Conservation (phyloP, 768 basidiomycete species). For the Russula dissimulans region DNA sequence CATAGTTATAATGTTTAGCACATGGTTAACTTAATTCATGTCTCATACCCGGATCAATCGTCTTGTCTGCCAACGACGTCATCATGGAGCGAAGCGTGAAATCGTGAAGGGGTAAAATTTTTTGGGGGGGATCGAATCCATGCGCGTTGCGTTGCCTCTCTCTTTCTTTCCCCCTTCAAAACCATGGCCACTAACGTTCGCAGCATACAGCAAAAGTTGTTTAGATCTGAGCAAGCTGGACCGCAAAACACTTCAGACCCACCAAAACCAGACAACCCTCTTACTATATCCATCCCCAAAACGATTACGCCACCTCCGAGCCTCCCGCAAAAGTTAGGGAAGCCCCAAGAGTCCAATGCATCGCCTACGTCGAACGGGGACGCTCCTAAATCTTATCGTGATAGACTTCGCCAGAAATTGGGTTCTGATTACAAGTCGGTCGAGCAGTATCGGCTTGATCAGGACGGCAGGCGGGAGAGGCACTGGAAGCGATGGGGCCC, state of each 20-base stretch:
- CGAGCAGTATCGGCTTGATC: slow-evolving; percentile 77
- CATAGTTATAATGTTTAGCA: slow-evolving; percentile 7
- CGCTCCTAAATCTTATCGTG: slow-evolving; percentile 41
- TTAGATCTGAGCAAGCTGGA: slow-evolving; percentile 4
- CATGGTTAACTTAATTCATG: slow-evolving; percentile 13
- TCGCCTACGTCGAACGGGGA: slow-evolving; percentile 14
- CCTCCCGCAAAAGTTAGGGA: slow-evolving; percentile 10
- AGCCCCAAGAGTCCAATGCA: neutral
- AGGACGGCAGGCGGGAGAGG: slow-evolving; percentile 66
- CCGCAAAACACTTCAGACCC: slow-evolving; percentile 22
- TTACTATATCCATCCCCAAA: slow-evolving; percentile 69
- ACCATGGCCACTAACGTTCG: slow-evolving; percentile 36
- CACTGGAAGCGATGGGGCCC: slow-evolving; percentile 99
- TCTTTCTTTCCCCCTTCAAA: slow-evolving; percentile 10
- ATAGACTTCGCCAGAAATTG: slow-evolving; percentile 53
- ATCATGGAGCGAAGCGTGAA: neutral
- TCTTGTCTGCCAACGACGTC: slow-evolving; percentile 2
- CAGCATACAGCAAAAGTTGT: slow-evolving; percentile 47
- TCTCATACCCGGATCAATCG: slow-evolving; percentile 4
- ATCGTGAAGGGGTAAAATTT: neutral
- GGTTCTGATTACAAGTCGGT: slow-evolving; percentile 68
- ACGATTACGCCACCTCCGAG: slow-evolving; percentile 32
- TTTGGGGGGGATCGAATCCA: neutral
- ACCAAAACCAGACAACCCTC: slow-evolving; percentile 19
- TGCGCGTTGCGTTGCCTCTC: slow-evolving; percentile 2